Evolutionary conservation across 1,139 yeast genomes (phyloP).

Genomic region (Lizanozyma gosingica): DNA sequence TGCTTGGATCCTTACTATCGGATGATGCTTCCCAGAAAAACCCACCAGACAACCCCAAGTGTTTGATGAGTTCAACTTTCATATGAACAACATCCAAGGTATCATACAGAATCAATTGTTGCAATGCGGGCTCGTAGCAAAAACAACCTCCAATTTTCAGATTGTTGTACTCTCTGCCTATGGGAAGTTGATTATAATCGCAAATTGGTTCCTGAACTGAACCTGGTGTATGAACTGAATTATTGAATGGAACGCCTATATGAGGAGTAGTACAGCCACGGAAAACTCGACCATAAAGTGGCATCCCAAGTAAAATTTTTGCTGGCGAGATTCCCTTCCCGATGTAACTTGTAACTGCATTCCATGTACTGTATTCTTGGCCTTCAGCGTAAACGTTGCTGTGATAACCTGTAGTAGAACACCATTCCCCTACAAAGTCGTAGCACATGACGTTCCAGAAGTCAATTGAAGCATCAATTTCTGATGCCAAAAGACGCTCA

Average conservation of each 20-base stretch:
- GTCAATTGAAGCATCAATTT: slow-evolving; percentile 49
- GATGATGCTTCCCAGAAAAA: background rate
- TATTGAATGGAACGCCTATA: background rate
- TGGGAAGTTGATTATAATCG: background rate
- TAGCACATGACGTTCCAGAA: slow-evolving; percentile 90
- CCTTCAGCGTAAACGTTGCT: slow-evolving; percentile 49
- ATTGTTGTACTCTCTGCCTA: background rate
- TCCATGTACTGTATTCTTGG: slow-evolving; percentile 38
- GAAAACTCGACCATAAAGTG: slow-evolving; percentile 75
- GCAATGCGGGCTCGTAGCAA: background rate
- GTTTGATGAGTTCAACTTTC: background rate
- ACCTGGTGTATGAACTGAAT: background rate
- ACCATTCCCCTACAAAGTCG: slow-evolving; percentile 81
- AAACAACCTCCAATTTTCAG: background rate
- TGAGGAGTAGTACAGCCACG: background rate
- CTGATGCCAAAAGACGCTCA: slow-evolving; percentile 29
- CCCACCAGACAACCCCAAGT: background rate
- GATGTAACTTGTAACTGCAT: slow-evolving; percentile 39
- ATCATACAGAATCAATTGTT: background rate
- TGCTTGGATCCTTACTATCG: background rate
- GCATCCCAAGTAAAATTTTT: slow-evolving; percentile 79
- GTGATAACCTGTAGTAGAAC: slow-evolving; percentile 51
- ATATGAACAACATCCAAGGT: background rate
- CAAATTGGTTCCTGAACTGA: background rate
- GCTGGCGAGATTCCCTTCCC: slow-evolving; percentile 31